Conservation (phyloP, 2,329 filamentous ascomycete species). For the Fusarium sulawesiense region DNA sequence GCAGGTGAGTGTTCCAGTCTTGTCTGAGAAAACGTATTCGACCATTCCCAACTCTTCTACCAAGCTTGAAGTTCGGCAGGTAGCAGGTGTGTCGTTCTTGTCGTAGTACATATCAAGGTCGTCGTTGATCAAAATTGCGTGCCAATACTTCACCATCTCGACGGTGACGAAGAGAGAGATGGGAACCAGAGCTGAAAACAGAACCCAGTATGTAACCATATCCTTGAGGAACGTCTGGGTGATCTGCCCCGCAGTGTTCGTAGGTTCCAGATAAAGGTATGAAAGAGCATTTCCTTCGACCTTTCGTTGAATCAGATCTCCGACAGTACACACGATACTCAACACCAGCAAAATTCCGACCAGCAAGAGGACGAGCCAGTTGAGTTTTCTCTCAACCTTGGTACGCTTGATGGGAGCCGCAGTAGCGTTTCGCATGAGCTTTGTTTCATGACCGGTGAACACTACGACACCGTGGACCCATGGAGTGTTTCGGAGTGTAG, state of each 20-base stretch:
- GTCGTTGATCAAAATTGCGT: slow-evolving; percentile 96
- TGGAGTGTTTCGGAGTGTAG: slow-evolving; percentile 93
- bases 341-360: slow-evolving; percentile 85
- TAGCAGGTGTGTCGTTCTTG: slow-evolving; percentile 92
- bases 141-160: slow-evolving; percentile 97
- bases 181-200: slow-evolving; percentile 95
- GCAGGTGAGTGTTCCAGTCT: slow-evolving; percentile 96
- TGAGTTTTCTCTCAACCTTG: slow-evolving; percentile 93
- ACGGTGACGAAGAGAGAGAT: slow-evolving; percentile 98
- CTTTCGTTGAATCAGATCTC: slow-evolving; percentile 83
- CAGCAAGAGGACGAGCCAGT: slow-evolving; percentile 90
- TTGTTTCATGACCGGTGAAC: slow-evolving; percentile 94
- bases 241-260: slow-evolving; percentile 65
- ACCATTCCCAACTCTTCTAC: slow-evolving; percentile 98
- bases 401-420: slow-evolving; percentile 98
- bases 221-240: slow-evolving; percentile 89
- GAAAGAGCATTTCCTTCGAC: slow-evolving; percentile 70
- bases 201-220: slow-evolving; percentile 97
- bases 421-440: slow-evolving; percentile 98
- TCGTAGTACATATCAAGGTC: slow-evolving; percentile 99
- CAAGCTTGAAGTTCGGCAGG: slow-evolving; percentile 93
- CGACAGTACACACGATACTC: slow-evolving; percentile 89
- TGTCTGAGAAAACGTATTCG: slow-evolving; percentile 98
- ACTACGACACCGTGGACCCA: slow-evolving; percentile 98
- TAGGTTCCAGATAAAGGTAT: slow-evolving; percentile 77